phyloP scores from a whole-genome alignment of 345 rosid genomes.

The Camelina hispida region DNA sequence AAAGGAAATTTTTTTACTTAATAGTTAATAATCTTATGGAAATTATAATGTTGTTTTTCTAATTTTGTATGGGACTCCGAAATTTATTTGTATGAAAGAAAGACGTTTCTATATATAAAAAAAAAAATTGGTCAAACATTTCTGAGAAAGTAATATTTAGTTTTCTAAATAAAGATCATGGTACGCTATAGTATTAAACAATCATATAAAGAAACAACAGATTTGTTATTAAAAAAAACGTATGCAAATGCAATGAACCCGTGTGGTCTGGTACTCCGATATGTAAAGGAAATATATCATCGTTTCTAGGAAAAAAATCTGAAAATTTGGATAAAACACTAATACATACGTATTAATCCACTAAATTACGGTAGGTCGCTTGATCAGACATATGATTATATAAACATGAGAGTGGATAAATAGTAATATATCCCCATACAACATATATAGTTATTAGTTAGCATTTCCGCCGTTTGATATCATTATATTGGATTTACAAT shows the following conservation, averaged over 20 bases:
- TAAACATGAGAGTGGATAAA: background rate
- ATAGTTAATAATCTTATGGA: too few species aligned
- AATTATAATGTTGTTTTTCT: too few species aligned
- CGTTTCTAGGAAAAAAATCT: background rate
- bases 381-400: background rate
- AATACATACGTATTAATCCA: background rate
- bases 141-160: too few species aligned
- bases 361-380: background rate
- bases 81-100: too few species aligned
- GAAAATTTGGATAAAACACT: background rate
- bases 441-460: too few species aligned
- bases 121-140: too few species aligned
- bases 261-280: slow-evolving; percentile 4
- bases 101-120: too few species aligned
- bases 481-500: background rate
- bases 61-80: too few species aligned
- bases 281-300: background rate
- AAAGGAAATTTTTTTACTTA: too few species aligned
- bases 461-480: background rate
- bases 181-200: background rate
- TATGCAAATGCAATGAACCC: slow-evolving; percentile 29
- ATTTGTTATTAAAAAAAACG: background rate
- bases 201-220: slow-evolving; percentile 8
- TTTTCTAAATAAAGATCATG: too few species aligned
- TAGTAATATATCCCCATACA: background rate